Percentiles rank a stretch among this genome's conserved stretches.
Conservation (phyloP, 208 protist genomes). For the Leishmania braziliensis region DNA sequence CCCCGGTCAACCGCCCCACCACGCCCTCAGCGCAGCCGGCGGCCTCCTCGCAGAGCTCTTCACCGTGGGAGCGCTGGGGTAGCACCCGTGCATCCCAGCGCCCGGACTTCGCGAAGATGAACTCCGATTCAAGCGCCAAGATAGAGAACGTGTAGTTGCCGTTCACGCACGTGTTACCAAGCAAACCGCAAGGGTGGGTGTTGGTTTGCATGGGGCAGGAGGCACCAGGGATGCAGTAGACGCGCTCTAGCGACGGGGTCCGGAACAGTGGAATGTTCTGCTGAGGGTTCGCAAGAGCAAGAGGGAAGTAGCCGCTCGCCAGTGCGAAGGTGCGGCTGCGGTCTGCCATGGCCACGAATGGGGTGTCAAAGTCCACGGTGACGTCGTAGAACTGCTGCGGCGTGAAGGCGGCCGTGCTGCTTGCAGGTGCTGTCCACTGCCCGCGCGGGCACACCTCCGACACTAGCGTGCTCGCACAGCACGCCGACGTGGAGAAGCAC, state of each 20-base stretch:
- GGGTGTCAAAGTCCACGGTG: conserved; percentile 4
- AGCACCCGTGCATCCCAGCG: background rate
- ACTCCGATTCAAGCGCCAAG: conserved; percentile 20
- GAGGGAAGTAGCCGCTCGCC: background rate
- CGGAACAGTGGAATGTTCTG: background rate
- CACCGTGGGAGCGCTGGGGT: background rate
- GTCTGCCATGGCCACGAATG: background rate
- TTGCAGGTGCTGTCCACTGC: conserved; percentile 12
- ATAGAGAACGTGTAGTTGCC: conserved; percentile 36
- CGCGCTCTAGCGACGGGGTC: background rate
- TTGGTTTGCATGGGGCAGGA: background rate
- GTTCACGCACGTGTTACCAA: conserved; percentile 28
- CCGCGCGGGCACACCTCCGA: conserved; percentile 26
- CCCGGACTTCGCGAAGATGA: background rate
- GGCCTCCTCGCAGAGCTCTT: background rate
- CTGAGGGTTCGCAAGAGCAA: background rate
- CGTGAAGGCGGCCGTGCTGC: background rate
- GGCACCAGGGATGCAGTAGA: conserved; percentile 5
- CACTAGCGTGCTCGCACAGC: conserved; percentile 5
- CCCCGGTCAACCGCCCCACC: background rate
- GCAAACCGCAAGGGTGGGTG: background rate
- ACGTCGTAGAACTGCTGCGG: conserved; percentile 22
- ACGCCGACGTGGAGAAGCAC: conserved; percentile 23
- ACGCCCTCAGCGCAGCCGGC: background rate
- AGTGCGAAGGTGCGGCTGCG: background rate